Conservation (phyloP, 1,284 basidiomycete species). For the Trametes pubescens region DNA sequence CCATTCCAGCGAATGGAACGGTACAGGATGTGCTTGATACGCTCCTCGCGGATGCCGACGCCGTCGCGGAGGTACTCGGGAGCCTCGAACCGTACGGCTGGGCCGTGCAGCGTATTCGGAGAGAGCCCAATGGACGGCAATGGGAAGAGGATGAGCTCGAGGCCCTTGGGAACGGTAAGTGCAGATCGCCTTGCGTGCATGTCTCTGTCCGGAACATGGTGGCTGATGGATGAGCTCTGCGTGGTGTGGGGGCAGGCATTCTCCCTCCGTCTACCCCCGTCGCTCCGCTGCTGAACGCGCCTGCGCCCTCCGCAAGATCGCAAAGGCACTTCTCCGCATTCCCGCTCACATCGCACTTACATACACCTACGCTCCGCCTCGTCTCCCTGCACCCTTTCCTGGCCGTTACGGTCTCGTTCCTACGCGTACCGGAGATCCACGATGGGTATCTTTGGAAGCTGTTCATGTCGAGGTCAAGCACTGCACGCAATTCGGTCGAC, state of each 20-base stretch:
- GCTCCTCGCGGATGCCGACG: slow-evolving; percentile 55
- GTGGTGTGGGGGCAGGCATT: slow-evolving; percentile 51
- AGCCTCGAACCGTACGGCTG: slow-evolving; percentile 65
- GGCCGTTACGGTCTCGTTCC: slow-evolving; percentile 62
- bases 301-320: slow-evolving; percentile 46
- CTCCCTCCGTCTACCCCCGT: slow-evolving; percentile 55
- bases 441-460: slow-evolving; percentile 74
- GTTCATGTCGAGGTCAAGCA: slow-evolving; percentile 65
- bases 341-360: slow-evolving; percentile 73
- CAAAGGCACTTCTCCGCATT: slow-evolving; percentile 76
- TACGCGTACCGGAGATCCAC: slow-evolving; percentile 80
- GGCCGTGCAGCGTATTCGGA: slow-evolving; percentile 71
- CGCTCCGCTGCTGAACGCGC: slow-evolving; percentile 58
- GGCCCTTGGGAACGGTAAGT: slow-evolving; percentile 68
- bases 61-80: slow-evolving; percentile 63
- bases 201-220: no score
- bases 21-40: slow-evolving; percentile 65
- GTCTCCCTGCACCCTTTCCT: slow-evolving; percentile 75
- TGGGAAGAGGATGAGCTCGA: slow-evolving; percentile 79
- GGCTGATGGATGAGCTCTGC: background rate
- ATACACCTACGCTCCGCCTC: slow-evolving; percentile 71
- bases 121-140: slow-evolving; percentile 61
- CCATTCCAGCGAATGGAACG: slow-evolving; percentile 59
- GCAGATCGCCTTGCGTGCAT: slow-evolving; percentile 4
- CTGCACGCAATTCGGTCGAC: slow-evolving; percentile 62